Conservation (phyloP, 257 asterid genomes). For the Penstemon newberryi region DNA sequence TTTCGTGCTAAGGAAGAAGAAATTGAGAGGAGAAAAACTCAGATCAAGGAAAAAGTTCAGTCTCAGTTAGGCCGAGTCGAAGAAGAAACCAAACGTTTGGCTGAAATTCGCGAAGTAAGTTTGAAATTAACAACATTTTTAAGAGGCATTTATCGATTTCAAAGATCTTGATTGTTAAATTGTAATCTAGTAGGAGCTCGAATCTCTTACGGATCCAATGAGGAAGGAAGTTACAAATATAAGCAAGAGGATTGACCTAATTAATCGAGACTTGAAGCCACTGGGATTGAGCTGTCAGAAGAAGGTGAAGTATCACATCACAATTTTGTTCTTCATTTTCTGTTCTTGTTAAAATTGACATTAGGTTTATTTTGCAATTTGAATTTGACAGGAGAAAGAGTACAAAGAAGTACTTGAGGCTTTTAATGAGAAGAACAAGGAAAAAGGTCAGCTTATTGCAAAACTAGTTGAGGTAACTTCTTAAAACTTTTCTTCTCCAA, state of each 20-base stretch:
- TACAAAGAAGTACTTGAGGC: slow-evolving; percentile 79
- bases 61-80: slow-evolving; percentile 82
- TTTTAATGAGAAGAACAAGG: slow-evolving; percentile 75
- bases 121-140: neutral
- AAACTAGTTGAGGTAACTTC: slow-evolving; percentile 75
- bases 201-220: slow-evolving; percentile 74
- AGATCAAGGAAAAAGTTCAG: slow-evolving; percentile 63
- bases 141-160: neutral
- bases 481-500: neutral
- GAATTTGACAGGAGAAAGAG: slow-evolving; percentile 64
- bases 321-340: neutral
- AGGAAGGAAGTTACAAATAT: slow-evolving; percentile 67
- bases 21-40: slow-evolving; percentile 69
- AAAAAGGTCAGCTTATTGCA: slow-evolving; percentile 68
- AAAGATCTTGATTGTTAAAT: neutral
- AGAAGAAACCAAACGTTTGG: slow-evolving; percentile 73
- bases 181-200: slow-evolving; percentile 70
- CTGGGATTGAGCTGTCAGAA: slow-evolving; percentile 68
- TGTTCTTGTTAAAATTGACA: neutral
- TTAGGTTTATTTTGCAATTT: neutral
- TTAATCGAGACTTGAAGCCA: slow-evolving; percentile 66
- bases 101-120: slow-evolving; percentile 79
- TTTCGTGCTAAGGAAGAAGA: slow-evolving; percentile 85
- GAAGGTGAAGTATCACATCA: slow-evolving; percentile 48
- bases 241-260: slow-evolving; percentile 65